Conservation (phyloP, 78 protist genomes). For the Cavenderia fasciculata region DNA sequence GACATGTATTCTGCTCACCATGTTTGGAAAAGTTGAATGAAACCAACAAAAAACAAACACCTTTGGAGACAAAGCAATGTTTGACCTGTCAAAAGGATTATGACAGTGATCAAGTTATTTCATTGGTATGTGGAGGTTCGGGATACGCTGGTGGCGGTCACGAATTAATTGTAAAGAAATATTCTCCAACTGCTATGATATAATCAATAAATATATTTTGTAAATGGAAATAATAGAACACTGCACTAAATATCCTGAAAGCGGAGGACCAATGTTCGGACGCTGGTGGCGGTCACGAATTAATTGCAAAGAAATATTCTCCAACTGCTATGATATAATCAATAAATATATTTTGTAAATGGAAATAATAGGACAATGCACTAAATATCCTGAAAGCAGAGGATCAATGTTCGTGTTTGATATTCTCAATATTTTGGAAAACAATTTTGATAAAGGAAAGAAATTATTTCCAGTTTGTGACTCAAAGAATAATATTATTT, state of each 20-base stretch:
- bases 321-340: slow-evolving; percentile 41
- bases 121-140: neutral
- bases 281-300: neutral
- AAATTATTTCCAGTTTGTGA: too few species aligned
- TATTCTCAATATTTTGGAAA: too few species aligned
- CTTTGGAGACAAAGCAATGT: neutral
- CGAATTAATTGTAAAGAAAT: slow-evolving; percentile 14
- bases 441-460: too few species aligned
- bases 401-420: too few species aligned
- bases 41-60: neutral
- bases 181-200: slow-evolving; percentile 43
- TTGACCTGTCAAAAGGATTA: slow-evolving; percentile 33
- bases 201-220: too few species aligned
- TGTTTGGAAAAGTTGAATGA: neutral
- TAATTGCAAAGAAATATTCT: slow-evolving; percentile 35
- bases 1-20: slow-evolving; percentile 47
- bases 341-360: too few species aligned
- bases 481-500: too few species aligned
- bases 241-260: too few species aligned
- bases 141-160: slow-evolving; percentile 27
- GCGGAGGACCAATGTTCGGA: too few species aligned
- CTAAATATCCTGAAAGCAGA: too few species aligned
- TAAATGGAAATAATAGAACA: too few species aligned
- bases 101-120: neutral
- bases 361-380: too few species aligned